These are phyloP conservation scores for Verticillium klebahnii DNA, from an alignment of 2,329 filamentous ascomycete species.

Conservation along the genomic window DNA sequence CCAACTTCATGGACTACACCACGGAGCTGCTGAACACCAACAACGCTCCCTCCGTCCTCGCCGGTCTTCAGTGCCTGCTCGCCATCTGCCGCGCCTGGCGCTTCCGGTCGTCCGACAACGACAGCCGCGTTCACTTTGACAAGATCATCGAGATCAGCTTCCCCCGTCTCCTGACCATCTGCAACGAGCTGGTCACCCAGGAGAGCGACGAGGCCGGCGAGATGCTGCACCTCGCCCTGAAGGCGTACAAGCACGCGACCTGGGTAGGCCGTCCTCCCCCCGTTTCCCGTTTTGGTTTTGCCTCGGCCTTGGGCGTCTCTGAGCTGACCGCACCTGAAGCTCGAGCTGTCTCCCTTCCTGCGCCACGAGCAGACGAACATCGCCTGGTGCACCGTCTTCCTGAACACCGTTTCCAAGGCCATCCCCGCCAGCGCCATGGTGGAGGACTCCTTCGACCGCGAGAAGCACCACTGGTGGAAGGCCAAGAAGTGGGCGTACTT, in stretches of 20 bases:
- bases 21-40: constrained; percentile 83
- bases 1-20: constrained; percentile 88
- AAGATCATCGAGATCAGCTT: constrained; percentile 91
- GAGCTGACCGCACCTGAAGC: constrained; percentile 38
- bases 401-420: constrained; percentile 82
- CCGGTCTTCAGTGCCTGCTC: constrained; percentile 87
- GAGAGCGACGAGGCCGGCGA: constrained; percentile 91
- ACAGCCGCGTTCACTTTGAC: constrained; percentile 78
- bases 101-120: constrained; percentile 79
- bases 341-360: constrained; percentile 77
- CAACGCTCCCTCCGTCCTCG: constrained; percentile 81
- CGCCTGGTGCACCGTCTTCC: constrained; percentile 93
- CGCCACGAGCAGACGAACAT: constrained; percentile 80
- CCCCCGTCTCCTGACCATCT: constrained; percentile 80
- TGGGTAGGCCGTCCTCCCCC: constrained; percentile 54
- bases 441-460: constrained; percentile 76
- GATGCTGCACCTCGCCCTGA: constrained; percentile 92
- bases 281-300: not conserved
- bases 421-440: constrained; percentile 74
- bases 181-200: constrained; percentile 83
- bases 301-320: not conserved
- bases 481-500: constrained; percentile 99
- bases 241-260: constrained; percentile 97
- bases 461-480: constrained; percentile 98
- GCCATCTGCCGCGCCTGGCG: constrained; percentile 94